Percentiles rank a stretch among this genome's conserved stretches.
Evolutionary conservation across 2,329 filamentous ascomycete genomes (phyloP).

Genomic region (Fonsecaea erecta): DNA sequence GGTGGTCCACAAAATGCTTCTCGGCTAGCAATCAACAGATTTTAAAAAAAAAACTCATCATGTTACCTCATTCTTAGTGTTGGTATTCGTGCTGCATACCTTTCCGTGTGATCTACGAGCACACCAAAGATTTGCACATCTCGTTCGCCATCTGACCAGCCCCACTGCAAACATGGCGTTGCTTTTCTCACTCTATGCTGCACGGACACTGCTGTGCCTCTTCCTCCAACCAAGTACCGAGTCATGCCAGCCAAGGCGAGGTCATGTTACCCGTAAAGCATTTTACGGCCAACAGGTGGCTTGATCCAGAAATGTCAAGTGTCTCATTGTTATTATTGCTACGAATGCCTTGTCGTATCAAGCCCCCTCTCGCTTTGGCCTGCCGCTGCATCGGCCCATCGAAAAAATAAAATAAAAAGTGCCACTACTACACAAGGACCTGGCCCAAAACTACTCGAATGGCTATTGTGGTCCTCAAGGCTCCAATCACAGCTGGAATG

Average conservation of each 20-base stretch:
- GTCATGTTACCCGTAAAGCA: not conserved
- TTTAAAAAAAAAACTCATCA: not conserved
- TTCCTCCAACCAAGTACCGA: not conserved
- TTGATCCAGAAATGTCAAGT: not conserved
- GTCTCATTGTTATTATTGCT: not conserved
- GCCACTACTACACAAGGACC: not conserved
- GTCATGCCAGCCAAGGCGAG: not conserved
- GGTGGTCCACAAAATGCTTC: not conserved
- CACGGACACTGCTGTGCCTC: not conserved
- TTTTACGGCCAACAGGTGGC: not conserved
- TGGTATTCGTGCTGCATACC: not conserved
- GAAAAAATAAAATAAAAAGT: not conserved
- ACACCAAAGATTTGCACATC: conserved; percentile 5
- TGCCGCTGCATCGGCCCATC: not conserved
- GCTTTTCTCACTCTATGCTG: not conserved
- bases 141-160: not conserved
- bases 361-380: not conserved
- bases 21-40: not conserved
- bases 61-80: not conserved
- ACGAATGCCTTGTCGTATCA: not conserved
- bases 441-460: not conserved
- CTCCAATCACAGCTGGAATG: conserved; percentile 2
- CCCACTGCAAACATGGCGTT: not conserved
- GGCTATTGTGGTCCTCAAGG: not conserved
- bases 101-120: not conserved